Evolutionary conservation across 2,329 filamentous ascomycete genomes (phyloP), one percentile per base, ranked within the genome.

Genomic region (Epichloe aotearoae): DNA sequence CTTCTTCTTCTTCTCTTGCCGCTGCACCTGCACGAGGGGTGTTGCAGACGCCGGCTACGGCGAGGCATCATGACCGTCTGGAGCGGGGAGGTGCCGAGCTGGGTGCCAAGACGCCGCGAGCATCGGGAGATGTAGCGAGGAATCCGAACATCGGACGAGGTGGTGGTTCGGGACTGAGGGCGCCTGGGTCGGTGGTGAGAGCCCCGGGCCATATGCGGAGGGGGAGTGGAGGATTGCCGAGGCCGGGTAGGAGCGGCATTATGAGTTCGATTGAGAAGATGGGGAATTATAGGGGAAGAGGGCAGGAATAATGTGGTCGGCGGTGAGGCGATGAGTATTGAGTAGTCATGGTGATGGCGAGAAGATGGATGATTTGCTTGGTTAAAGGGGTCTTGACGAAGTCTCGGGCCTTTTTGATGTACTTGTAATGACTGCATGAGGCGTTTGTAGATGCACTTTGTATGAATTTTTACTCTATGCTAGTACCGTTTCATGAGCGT

Each of bases 241-340:
- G 76, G 54, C 76, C 75, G 14, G 72, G 73, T 34, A 57, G 86
- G 59, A 87, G 84, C 61, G 82, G 84, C 51, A 84, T 93, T 61
- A 83, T 94, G 83, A 85, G 77, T 59, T 88, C 85, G 17, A 93
- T 94, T 64, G 88, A 94, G 73, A 81, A 83, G 68, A 94, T 94
- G 88, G 88, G 88, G 10, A 82, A 74, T 58, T 73, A 80, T 57
- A 65, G 75, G 14, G 69, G 73, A 10, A 40, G 49, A 20, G 52
- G 26, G 5, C 48, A 41, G 5, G 52, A 49, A 15, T 50, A 7
- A 37, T 20, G 30, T 30, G 14, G 15, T 6, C 6, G 17, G 30
- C 17, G 17, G 17, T 19, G 17, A 14, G 26, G n/a, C 10, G 26
- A 30, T 30, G 30, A 30, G 30, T 30, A 4, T 30, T 30, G 10